Evolutionary conservation across 1,284 basidiomycete species (phyloP), one percentile per base, ranked within the genome.

Genomic region (Melampsora americana): DNA sequence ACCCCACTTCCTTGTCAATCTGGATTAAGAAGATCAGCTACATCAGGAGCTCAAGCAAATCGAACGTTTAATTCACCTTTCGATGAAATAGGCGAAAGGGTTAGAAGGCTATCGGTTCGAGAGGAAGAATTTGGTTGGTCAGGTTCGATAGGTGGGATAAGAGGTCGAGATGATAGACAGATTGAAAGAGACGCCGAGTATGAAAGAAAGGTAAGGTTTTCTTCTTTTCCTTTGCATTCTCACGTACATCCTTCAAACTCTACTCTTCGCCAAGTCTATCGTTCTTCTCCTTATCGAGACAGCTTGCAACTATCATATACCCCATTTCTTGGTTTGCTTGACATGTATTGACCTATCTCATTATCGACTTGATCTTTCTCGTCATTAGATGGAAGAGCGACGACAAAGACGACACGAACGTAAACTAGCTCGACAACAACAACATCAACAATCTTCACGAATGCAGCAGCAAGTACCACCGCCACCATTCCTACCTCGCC

Each of bases 111-210:
- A 46, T 46, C 39, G 20, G 14, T 72, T 18, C 53, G 64, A 32
- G 71, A 74, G n/a, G 71, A 74, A 26, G 65, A 66, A 48, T 74
- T 74, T 50, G 71, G 71, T 39, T 74, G 71, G 71, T 66, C 64
- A 9, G 71, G 71, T 23, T 66, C 61, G 7, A 62, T 67, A 0
- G 65, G 71, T 20, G 71, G 71, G 5, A 74, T 74, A 7, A 66
- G 71, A 44, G 71, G 71, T 23, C 62, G 71, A 11, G 71, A 74
- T 60, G 71, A 74, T 59, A 62, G 65, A 9, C 71, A 74, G 53
- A 74, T 74, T 66, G 71, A 74, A 48, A 6, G 71, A 14, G 71
- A 74, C 30, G 48, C 66, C 0, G 71, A 74, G 23, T 74, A 74
- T 35, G 71, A 74, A 74, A 46, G 64, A 28, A 66, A 74, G 56